A percentile compares a stretch with the other conserved stretches of the same genome.
Conservation (phyloP, 1,284 basidiomycete species). For the Omphalotus olearius region DNA sequence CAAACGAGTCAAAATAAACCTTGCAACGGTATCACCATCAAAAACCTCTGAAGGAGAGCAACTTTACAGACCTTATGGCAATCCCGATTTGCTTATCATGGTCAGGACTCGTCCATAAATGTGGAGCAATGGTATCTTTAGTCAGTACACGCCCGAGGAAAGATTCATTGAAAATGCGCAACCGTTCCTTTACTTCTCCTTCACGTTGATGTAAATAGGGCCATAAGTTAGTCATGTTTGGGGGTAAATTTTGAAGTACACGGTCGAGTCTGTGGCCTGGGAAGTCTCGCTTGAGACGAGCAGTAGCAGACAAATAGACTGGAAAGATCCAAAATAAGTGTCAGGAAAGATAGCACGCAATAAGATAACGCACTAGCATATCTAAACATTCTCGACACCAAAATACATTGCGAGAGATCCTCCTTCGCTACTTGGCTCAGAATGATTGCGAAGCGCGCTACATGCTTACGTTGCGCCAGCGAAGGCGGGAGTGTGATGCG, state of each 20-base stretch:
- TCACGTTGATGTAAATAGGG: conserved; percentile 56
- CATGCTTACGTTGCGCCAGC: conserved; percentile 49
- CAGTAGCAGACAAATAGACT: conserved; percentile 61
- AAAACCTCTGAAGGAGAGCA: conserved; percentile 8
- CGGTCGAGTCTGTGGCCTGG: conserved; percentile 42
- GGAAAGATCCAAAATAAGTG: not conserved
- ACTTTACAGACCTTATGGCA: conserved; percentile 44
- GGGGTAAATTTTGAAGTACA: conserved; percentile 34
- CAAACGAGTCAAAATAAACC: conserved; percentile 57
- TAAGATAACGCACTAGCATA: conserved; percentile 50
- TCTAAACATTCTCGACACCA: conserved; percentile 57
- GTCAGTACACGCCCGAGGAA: conserved; percentile 41
- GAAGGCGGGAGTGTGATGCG: conserved; percentile 52
- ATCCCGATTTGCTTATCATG: conserved; percentile 50
- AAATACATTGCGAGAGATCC: conserved; percentile 17
- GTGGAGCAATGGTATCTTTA: conserved; percentile 32
- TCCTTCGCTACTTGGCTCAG: conserved; percentile 37
- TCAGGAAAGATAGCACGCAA: not conserved
- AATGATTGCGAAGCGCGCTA: conserved; percentile 50
- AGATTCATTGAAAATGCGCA: conserved; percentile 36
- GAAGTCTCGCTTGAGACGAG: conserved; percentile 41
- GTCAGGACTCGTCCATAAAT: conserved; percentile 58
- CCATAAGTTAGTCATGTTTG: conserved; percentile 59
- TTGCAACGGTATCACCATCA: conserved; percentile 21
- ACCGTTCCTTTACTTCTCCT: conserved; percentile 35